phyloP scores from a whole-genome alignment of 1,139 yeast genomes.

The Starmera stellimalicola region DNA sequence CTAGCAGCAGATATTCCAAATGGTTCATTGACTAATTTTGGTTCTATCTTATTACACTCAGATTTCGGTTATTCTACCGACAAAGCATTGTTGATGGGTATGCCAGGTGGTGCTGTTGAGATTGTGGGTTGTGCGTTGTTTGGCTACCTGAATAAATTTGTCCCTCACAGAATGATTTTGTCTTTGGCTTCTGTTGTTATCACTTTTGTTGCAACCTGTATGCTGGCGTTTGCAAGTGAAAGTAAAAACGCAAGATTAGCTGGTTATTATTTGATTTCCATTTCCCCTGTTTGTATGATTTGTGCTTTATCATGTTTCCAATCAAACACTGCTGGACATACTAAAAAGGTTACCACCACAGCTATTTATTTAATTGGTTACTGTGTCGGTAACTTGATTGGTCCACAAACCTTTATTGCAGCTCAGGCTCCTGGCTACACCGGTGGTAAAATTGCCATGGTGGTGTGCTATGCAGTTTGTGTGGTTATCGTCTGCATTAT shows the following conservation, averaged over 20 bases:
- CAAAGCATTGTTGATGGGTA: slow-evolving; percentile 30
- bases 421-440: slow-evolving; percentile 31
- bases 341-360: slow-evolving; percentile 39
- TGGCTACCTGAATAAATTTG: slow-evolving; percentile 16
- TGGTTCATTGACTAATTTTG: slow-evolving; percentile 21
- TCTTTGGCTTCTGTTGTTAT: slow-evolving; percentile 1
- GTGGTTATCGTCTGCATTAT: slow-evolving; percentile 11
- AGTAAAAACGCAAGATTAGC: slow-evolving; percentile 2
- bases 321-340: slow-evolving; percentile 50
- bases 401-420: slow-evolving; percentile 43
- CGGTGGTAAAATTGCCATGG: slow-evolving; percentile 31
- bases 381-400: slow-evolving; percentile 48
- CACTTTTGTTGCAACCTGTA: slow-evolving; percentile 1
- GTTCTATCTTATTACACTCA: slow-evolving; percentile 26
- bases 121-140: slow-evolving; percentile 31
- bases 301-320: slow-evolving; percentile 4
- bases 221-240: slow-evolving; percentile 2
- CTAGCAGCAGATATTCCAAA: slow-evolving; percentile 18
- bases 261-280: slow-evolving; percentile 2
- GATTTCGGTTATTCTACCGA: slow-evolving; percentile 29
- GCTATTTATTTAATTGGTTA: slow-evolving; percentile 40
- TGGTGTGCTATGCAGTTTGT: slow-evolving; percentile 18
- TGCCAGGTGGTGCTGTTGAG: slow-evolving; percentile 34
- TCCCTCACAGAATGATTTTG: slow-evolving; percentile 1
- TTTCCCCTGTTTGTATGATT: slow-evolving; percentile 2